Evolutionary conservation across 2,329 filamentous ascomycete species (phyloP), one percentile per base, ranked within the genome.

Genomic region (Hysterium pulicare): DNA sequence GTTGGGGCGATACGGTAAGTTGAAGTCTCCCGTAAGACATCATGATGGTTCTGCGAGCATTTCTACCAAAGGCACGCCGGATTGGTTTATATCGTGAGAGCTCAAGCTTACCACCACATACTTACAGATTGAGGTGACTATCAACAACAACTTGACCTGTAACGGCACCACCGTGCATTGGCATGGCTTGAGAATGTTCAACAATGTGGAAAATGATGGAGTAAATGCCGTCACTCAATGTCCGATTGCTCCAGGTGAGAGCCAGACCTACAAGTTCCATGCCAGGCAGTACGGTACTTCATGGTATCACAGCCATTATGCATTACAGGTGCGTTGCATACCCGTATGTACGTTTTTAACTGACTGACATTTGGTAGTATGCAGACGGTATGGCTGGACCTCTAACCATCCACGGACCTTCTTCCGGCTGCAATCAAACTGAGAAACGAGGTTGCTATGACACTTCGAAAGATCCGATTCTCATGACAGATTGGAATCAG

Each of bases 201-300:
- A 54, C 33, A 64, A 61, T 22, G 60, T 59, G 32, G 49, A 62
- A 0, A 41, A 57, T 13, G 61, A 65, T 24, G 61, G 61, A 21
- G 59, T 62, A 3, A 34, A 42, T 8, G 7, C 24, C 13, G 13
- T 86, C 21, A 79, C 83, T 1, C 86, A 90, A 59, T 87, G 83
- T 50, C 63, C 75, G 1, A 83, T 90, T 43, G 70, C 73, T 0
- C 76, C 84, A 0, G 85, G 9, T 40, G 42, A 24, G 34, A 47
- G 52, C 0, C 40, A 57, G 41, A 63, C 59, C 0, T 65, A 65
- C 38, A 64, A 49, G 1, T 72, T 64, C 59, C 51, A 46, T 22
- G 69, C 68, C 0, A 47, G 47, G 5, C 63, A 71, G 40, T 72
- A 73, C 45, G 70, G 70, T 0, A 58, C 53, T 4, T 59, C 57